phyloP scores from a whole-genome alignment of 2,329 filamentous ascomycete genomes.

The Claviceps sorghi region DNA sequence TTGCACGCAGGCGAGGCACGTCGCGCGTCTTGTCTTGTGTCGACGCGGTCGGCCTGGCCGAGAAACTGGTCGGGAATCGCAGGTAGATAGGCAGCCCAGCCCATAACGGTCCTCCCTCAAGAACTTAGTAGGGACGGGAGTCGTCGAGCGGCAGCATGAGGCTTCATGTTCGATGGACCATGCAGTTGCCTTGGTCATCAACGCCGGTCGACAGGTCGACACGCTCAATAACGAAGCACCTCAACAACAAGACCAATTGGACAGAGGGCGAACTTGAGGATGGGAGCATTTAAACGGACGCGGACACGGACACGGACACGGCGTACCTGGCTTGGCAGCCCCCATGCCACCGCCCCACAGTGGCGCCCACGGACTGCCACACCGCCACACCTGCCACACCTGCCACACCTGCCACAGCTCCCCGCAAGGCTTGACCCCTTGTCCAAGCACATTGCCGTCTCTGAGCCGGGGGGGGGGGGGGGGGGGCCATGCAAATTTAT shows the following conservation, averaged over 20 bases:
- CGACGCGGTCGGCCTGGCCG: neutral
- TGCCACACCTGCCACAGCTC: neutral
- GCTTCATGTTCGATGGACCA: too few species aligned
- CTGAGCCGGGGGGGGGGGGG: neutral
- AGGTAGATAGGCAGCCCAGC: too few species aligned
- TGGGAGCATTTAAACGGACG: too few species aligned
- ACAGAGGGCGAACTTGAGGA: too few species aligned
- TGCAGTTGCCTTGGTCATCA: too few species aligned
- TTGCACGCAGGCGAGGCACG: neutral
- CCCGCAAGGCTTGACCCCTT: neutral
- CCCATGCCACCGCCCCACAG: neutral
- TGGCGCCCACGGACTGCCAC: neutral
- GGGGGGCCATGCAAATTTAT: neutral
- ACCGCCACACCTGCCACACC: neutral
- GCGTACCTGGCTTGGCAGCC: neutral
- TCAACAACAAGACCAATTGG: too few species aligned
- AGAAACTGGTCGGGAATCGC: neutral
- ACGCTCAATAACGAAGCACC: too few species aligned
- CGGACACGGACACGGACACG: neutral
- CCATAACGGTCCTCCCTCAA: too few species aligned
- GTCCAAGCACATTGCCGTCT: neutral
- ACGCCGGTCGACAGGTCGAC: too few species aligned
- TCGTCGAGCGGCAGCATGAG: too few species aligned
- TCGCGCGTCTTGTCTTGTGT: neutral
- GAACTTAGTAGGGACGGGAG: too few species aligned